Base-by-base conservation (phyloP, 495 filamentous ascomycete species). In the Penicillium daleae region DNA sequence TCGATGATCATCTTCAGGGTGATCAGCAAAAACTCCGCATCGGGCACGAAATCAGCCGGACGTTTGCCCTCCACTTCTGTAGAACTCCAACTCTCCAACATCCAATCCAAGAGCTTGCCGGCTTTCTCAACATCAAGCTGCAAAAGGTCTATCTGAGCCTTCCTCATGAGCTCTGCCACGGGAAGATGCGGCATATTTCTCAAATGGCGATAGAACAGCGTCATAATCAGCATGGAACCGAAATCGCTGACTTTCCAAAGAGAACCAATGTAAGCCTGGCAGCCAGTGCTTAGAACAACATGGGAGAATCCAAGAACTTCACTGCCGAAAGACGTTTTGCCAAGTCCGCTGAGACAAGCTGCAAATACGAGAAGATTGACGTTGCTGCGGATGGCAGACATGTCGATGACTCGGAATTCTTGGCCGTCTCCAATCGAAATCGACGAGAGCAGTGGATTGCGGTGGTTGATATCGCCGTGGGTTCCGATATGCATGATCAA, bases 171-270 rank as follows among this genome's bases (percentile, higher is more conserved):
- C 40, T 71, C 62, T 15, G 64, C 70, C 26, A 73, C 58, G 5
- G 62, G 40, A 13, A 60, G 10, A 22, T 54, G 48, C 4, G 62
- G 61, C 4, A 62, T 31, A 2, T 29, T 50, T 22, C 64, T 69
- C 24, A 74, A 35, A 50, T 69, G 44, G 35, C 61, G 63, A 65
- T 74, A 73, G 52, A 74, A 74, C 15, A 74, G 54, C 0, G 64
- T 73, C 72, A 74, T 74, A 29, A 74, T 52, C 27, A 74, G 31
- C 72, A 74, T 73, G 8, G 72, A 73, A 2, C 53, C 72, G 56
- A 74, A 72, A 40, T 74, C 72, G 46, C 62, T 67, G 4, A 74
- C 63, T 64, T 74, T 63, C 71, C 71, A 74, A 6, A 74, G 59
- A 1, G 72, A 62, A 5, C 72, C 70, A 6, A 73, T 69, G 52